Evolutionary conservation across 2,329 filamentous ascomycete genomes (phyloP).

Genomic region (Cylindrodendrum hubeiense): DNA sequence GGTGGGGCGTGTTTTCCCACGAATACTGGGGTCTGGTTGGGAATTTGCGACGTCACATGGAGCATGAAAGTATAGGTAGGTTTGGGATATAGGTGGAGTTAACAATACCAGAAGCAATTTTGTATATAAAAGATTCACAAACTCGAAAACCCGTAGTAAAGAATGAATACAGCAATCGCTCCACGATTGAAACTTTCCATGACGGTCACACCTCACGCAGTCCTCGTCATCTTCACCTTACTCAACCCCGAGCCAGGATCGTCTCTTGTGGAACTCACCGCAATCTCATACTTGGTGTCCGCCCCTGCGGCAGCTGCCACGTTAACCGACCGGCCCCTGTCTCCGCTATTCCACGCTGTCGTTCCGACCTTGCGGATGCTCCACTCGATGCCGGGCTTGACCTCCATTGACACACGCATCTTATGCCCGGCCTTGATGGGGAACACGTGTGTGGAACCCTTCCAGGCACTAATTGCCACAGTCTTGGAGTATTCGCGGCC

Average conservation of each 20-base stretch:
- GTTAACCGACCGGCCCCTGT: conserved; percentile 5
- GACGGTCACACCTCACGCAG: background rate
- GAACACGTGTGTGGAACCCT: conserved; percentile 17
- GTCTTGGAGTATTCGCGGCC: conserved; percentile 14
- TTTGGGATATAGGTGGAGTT: background rate
- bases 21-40: background rate
- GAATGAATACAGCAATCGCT: no score
- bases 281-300: conserved; percentile 25
- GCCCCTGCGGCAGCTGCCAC: conserved; percentile 14
- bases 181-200: background rate
- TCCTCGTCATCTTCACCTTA: conserved; percentile 27
- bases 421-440: conserved; percentile 20
- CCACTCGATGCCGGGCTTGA: conserved; percentile 23
- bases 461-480: conserved; percentile 19
- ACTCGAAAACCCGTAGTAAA: no score
- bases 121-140: no score
- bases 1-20: background rate
- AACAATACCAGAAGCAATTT: background rate
- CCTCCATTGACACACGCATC: conserved; percentile 22
- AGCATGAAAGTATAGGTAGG: background rate
- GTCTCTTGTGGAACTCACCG: conserved; percentile 25
- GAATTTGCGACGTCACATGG: background rate
- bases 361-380: conserved; percentile 26
- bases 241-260: conserved; percentile 23
- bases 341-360: conserved; percentile 19